A percentile compares a stretch with the other conserved stretches of the same genome.
These are phyloP conservation scores for Suillus clintonianus DNA, from an alignment of 768 basidiomycete genomes.

Conservation along the genomic window DNA sequence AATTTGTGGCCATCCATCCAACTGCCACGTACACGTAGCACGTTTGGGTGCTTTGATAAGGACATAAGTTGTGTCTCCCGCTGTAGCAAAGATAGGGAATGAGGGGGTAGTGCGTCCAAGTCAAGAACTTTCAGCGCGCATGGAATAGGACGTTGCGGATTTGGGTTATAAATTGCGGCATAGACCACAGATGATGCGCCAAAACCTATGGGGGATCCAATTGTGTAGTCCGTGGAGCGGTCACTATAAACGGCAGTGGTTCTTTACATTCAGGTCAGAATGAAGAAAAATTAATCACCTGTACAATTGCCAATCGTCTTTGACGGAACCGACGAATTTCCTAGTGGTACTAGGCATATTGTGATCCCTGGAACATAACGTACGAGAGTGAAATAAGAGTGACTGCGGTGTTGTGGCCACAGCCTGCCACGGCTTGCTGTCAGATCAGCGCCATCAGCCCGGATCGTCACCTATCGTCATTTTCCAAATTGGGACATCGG, in stretches of 20 bases:
- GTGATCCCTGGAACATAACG: background rate
- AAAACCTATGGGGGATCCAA: slow-evolving; percentile 81
- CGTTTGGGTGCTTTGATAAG: slow-evolving; percentile 90
- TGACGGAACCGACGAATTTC: slow-evolving; percentile 75
- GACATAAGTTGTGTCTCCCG: slow-evolving; percentile 93
- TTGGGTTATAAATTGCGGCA: slow-evolving; percentile 61
- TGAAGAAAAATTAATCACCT: slow-evolving; percentile 47
- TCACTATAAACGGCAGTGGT: slow-evolving; percentile 48
- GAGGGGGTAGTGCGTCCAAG: slow-evolving; percentile 74
- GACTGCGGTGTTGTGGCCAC: background rate
- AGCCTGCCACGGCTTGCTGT: no score
- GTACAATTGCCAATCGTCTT: slow-evolving; percentile 82
- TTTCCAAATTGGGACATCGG: no score
- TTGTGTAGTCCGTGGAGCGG: slow-evolving; percentile 66
- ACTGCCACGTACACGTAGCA: slow-evolving; percentile 85
- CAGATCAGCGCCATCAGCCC: no score
- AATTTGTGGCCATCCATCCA: slow-evolving; percentile 87
- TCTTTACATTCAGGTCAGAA: background rate
- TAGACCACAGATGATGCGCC: slow-evolving; percentile 94
- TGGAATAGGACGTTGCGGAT: slow-evolving; percentile 43
- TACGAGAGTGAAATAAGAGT: background rate
- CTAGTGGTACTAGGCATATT: slow-evolving; percentile 22
- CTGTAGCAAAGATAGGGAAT: slow-evolving; percentile 70
- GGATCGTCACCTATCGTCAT: no score
- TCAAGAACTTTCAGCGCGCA: slow-evolving; percentile 91